Percentiles rank a stretch among this genome's conserved stretches.
These are phyloP conservation scores for Pythium dissotocum DNA, from an alignment of 352 stramenopile species.

Conservation along the genomic window DNA sequence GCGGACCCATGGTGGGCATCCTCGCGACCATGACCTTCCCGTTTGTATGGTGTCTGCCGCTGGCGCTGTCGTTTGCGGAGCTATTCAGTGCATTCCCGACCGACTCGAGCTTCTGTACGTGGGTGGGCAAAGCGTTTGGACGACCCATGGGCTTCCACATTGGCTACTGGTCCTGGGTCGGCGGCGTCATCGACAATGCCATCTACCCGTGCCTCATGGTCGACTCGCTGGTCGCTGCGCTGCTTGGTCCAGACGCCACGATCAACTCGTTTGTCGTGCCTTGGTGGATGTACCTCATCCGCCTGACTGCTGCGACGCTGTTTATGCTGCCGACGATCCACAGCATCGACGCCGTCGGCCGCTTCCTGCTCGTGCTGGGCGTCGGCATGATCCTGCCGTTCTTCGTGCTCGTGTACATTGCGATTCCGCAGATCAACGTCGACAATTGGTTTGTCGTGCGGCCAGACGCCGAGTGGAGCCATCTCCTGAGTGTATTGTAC, in stretches of 20 bases:
- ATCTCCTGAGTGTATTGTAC: slow-evolving; percentile 94
- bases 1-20: slow-evolving; percentile 76
- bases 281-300: slow-evolving; percentile 54
- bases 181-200: slow-evolving; percentile 78
- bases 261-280: slow-evolving; percentile 43
- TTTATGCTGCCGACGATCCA: slow-evolving; percentile 76
- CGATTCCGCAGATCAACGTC: slow-evolving; percentile 57
- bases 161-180: slow-evolving; percentile 83
- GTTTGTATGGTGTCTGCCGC: slow-evolving; percentile 66
- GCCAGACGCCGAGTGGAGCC: slow-evolving; percentile 70
- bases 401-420: slow-evolving; percentile 75
- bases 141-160: slow-evolving; percentile 81
- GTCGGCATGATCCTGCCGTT: slow-evolving; percentile 92
- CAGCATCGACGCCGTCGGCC: slow-evolving; percentile 88
- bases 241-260: slow-evolving; percentile 29
- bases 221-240: slow-evolving; percentile 55
- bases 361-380: slow-evolving; percentile 81
- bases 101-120: slow-evolving; percentile 74
- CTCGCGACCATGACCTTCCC: slow-evolving; percentile 62
- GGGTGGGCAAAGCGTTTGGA: slow-evolving; percentile 74
- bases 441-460: slow-evolving; percentile 69
- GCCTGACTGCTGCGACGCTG: slow-evolving; percentile 38
- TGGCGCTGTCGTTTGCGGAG: slow-evolving; percentile 71
- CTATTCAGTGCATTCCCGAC: slow-evolving; percentile 71
- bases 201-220: slow-evolving; percentile 83